Conservation (phyloP, 768 basidiomycete species). For the Naganishia friedmannii region DNA sequence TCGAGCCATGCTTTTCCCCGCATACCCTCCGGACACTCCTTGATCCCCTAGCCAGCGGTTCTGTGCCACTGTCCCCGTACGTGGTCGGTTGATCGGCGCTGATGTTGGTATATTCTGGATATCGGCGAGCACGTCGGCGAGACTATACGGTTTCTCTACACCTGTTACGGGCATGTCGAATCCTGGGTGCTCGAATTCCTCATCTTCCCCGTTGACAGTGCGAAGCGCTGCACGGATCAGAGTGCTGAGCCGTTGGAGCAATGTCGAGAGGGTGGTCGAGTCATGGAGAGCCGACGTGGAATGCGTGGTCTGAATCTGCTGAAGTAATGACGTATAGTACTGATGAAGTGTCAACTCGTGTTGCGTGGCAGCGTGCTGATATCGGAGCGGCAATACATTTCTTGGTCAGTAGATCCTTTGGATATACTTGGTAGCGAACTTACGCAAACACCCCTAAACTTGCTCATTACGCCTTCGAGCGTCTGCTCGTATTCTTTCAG, state of each 20-base stretch:
- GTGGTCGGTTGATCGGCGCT: conserved; percentile 12
- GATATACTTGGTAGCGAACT: conserved; percentile 44
- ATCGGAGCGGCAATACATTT: neutral
- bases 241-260: conserved; percentile 69
- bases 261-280: conserved; percentile 62
- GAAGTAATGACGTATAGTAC: conserved; percentile 82
- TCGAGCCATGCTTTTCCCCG: conserved; percentile 48
- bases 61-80: neutral
- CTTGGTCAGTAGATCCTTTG: neutral
- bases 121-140: conserved; percentile 12
- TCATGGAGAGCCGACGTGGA: conserved; percentile 55
- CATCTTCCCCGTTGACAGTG: conserved; percentile 56
- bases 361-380: conserved; percentile 81
- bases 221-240: conserved; percentile 70
- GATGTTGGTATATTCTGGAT: conserved; percentile 11
- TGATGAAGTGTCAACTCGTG: conserved; percentile 81
- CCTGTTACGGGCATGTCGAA: conserved; percentile 17
- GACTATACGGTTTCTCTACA: neutral
- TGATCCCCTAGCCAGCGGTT: conserved; percentile 39
- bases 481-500: conserved; percentile 93
- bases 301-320: conserved; percentile 47
- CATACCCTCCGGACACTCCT: conserved; percentile 48
- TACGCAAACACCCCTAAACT: conserved; percentile 88
- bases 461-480: conserved; percentile 92
- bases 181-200: conserved; percentile 28